phyloP scores from a whole-genome alignment of 306 rosid species.

The Dryas octopetala region DNA sequence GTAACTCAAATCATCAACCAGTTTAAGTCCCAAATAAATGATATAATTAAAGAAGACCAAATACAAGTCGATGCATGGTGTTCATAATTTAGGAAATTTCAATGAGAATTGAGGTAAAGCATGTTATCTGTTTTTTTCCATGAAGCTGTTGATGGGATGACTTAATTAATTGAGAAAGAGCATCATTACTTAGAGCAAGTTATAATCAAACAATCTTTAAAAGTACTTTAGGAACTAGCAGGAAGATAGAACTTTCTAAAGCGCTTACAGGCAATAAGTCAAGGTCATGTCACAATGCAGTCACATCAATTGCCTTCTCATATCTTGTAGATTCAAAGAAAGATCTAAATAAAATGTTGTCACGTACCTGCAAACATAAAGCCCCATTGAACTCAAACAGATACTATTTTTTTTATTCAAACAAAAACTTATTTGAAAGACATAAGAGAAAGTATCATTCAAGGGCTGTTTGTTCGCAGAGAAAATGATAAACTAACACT shows the following conservation, averaged over 20 bases:
- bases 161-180: too few relatives aligned
- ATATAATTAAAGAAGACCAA: too few relatives aligned
- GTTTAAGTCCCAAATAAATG: too few relatives aligned
- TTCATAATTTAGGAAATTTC: too few relatives aligned
- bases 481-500: neutral
- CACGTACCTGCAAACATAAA: conserved; percentile 45
- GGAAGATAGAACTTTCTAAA: conserved; percentile 9
- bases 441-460: neutral
- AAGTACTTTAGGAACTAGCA: neutral
- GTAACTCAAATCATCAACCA: too few relatives aligned
- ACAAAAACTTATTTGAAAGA: neutral
- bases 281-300: conserved; percentile 49
- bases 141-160: too few relatives aligned
- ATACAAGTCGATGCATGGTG: too few relatives aligned
- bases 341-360: conserved; percentile 53
- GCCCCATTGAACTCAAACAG: neutral
- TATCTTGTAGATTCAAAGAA: conserved; percentile 37
- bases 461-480: neutral
- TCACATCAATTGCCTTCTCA: conserved; percentile 44
- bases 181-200: too few relatives aligned
- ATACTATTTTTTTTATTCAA: too few relatives aligned
- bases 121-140: too few relatives aligned
- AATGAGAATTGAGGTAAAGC: too few relatives aligned
- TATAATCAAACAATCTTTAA: too few relatives aligned
- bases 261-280: conserved; percentile 44